Percentiles rank a stretch among this genome's conserved stretches.
These are phyloP conservation scores for Saccharomycopsis sp. DNA, from an alignment of 805 yeast species.

Conservation along the genomic window DNA sequence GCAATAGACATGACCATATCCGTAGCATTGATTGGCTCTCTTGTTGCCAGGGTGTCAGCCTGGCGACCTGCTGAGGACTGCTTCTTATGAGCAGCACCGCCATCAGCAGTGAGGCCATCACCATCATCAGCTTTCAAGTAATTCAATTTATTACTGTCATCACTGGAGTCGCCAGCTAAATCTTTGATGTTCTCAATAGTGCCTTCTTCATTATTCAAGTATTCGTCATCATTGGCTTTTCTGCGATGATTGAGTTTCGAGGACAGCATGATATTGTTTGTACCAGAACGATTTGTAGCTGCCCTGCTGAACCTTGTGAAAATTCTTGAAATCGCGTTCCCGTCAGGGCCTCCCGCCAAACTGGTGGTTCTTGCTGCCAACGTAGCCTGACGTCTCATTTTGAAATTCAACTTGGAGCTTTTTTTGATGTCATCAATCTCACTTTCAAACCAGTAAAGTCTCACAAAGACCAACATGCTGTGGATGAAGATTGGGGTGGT, in stretches of 20 bases:
- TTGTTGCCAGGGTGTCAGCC: too few species aligned
- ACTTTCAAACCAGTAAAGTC: conserved; percentile 85
- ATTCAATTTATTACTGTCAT: too few species aligned
- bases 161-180: too few species aligned
- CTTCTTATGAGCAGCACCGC: too few species aligned
- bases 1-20: conserved; percentile 81
- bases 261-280: too few species aligned
- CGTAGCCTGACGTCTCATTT: conserved; percentile 75
- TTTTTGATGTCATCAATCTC: conserved; percentile 74
- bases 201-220: too few species aligned
- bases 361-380: conserved; percentile 41
- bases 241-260: too few species aligned
- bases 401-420: conserved; percentile 67
- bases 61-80: not conserved
- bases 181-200: too few species aligned
- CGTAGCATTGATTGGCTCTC: conserved; percentile 53
- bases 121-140: too few species aligned
- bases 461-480: conserved; percentile 61
- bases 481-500: conserved; percentile 89
- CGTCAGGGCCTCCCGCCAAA: conserved; percentile 7
- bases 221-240: too few species aligned
- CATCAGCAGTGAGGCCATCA: too few species aligned
- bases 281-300: too few species aligned
- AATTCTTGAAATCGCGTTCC: not conserved
- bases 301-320: not conserved